Conservation (phyloP, 148 eudicot species). For the Silene conica region DNA sequence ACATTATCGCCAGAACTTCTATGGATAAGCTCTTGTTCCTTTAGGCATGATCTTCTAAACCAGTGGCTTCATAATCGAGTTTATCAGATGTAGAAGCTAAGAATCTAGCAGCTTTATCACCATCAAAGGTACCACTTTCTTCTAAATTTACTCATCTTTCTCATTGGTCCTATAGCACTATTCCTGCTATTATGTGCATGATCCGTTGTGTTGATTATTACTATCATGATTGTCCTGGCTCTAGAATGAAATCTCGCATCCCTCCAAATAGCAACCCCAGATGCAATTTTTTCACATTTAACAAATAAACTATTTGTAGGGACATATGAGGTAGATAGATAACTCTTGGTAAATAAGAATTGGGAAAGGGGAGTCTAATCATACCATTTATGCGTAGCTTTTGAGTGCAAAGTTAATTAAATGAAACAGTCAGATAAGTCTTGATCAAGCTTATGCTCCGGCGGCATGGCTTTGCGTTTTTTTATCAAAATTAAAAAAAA, state of each 20-base stretch:
- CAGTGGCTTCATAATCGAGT: conserved; percentile 49
- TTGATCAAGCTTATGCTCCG: too few species aligned
- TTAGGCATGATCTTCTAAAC: conserved; percentile 46
- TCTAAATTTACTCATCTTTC: conserved; percentile 36
- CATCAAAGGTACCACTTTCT: conserved; percentile 22
- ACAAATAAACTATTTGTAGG: too few species aligned
- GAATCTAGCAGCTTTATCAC: conserved; percentile 33
- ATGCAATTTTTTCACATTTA: conserved; percentile 35
- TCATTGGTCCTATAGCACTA: conserved; percentile 56
- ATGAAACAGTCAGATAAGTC: too few species aligned
- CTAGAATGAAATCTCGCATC: conserved; percentile 45
- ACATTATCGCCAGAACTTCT: conserved; percentile 50
- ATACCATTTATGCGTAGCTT: too few species aligned
- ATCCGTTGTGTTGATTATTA: conserved; percentile 54
- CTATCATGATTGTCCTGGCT: conserved; percentile 49
- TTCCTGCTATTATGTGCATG: conserved; percentile 53
- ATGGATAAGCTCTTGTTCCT: conserved; percentile 39
- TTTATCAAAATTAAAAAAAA: too few species aligned
- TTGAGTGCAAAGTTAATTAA: too few species aligned
- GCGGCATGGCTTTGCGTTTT: too few species aligned
- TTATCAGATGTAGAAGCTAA: conserved; percentile 45
- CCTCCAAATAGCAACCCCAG: conserved; percentile 53
- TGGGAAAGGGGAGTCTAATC: too few species aligned
- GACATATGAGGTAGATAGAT: too few species aligned
- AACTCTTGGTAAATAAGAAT: too few species aligned